These are phyloP conservation scores for Coemansia sp. DNA, from an alignment of 192 early-diverging fungal genomes.

Conservation along the genomic window DNA sequence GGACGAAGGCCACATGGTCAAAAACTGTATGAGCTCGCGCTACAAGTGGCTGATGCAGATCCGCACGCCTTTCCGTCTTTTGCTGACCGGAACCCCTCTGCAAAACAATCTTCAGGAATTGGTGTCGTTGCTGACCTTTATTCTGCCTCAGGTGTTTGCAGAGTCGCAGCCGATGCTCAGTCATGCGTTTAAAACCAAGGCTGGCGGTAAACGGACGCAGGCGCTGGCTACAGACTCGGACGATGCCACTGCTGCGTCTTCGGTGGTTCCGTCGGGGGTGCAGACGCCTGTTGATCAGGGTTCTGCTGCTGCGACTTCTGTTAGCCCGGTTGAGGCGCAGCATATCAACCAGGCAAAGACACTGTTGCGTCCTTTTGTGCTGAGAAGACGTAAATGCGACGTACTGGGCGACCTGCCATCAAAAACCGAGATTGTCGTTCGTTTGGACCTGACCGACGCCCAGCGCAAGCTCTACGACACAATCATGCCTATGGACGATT, in stretches of 20 bases:
- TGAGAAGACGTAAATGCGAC: conserved; percentile 76
- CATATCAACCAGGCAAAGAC: conserved; percentile 76
- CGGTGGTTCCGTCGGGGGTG: conserved; percentile 29
- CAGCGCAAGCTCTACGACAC: conserved; percentile 61
- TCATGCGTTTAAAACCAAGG: conserved; percentile 49
- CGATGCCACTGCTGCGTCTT: conserved; percentile 26
- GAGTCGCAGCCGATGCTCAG: conserved; percentile 51
- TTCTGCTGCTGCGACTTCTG: conserved; percentile 6
- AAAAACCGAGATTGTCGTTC: conserved; percentile 60
- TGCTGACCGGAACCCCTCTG: conserved; percentile 82
- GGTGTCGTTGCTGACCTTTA: conserved; percentile 78
- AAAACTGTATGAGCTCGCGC: conserved; percentile 78
- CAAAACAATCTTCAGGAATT: conserved; percentile 93
- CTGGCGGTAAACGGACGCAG: conserved; percentile 9
- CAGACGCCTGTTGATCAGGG: conserved; percentile 35
- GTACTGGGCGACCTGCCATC: conserved; percentile 66
- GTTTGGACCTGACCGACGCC: conserved; percentile 48
- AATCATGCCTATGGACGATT: conserved; percentile 36
- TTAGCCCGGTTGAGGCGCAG: conserved; percentile 50
- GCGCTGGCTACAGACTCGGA: conserved; percentile 29
- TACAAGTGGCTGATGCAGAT: conserved; percentile 76
- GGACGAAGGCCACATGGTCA: conserved; percentile 91
- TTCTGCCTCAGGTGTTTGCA: conserved; percentile 77
- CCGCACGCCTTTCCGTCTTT: conserved; percentile 59
- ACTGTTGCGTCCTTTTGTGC: conserved; percentile 86